These are phyloP conservation scores for Neonothopanus nambi DNA, from an alignment of 1,284 basidiomycete species.

Conservation along the genomic window DNA sequence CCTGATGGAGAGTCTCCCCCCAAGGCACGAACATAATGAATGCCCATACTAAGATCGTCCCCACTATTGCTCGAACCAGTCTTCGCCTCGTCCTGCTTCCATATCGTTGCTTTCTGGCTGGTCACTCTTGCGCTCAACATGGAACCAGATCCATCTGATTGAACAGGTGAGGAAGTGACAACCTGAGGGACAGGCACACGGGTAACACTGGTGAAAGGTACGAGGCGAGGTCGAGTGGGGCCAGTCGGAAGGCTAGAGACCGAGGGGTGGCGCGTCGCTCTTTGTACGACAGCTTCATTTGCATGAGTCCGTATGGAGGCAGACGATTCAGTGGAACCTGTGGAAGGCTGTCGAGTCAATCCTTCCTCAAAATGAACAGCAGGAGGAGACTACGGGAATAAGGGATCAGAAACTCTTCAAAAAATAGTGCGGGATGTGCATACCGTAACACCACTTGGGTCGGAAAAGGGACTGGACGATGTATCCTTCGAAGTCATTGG, in stretches of 20 bases:
- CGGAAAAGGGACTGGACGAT: conserved; percentile 16
- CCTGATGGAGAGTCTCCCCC: conserved; percentile 43
- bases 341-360: conserved; percentile 32
- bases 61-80: conserved; percentile 36
- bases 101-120: conserved; percentile 68
- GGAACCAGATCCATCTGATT: conserved; percentile 25
- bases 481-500: conserved; percentile 12
- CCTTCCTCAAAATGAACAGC: conserved; percentile 41
- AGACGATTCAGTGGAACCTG: conserved; percentile 35
- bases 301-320: conserved; percentile 37
- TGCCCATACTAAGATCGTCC: conserved; percentile 64
- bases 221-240: conserved; percentile 56
- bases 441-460: conserved; percentile 1
- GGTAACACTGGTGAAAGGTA: conserved; percentile 69
- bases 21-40: conserved; percentile 68
- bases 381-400: conserved; percentile 34
- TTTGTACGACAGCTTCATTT: conserved; percentile 48
- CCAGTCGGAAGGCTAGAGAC: conserved; percentile 5
- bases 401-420: not conserved
- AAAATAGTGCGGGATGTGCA: not conserved
- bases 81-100: conserved; percentile 31
- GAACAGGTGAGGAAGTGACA: conserved; percentile 33
- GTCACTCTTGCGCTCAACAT: conserved; percentile 44
- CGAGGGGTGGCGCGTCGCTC: conserved; percentile 43
- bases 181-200: conserved; percentile 62